Percentiles rank a stretch among this genome's conserved stretches.
phyloP scores from a whole-genome alignment of 306 rosid species.

The Rosa multiflora region DNA sequence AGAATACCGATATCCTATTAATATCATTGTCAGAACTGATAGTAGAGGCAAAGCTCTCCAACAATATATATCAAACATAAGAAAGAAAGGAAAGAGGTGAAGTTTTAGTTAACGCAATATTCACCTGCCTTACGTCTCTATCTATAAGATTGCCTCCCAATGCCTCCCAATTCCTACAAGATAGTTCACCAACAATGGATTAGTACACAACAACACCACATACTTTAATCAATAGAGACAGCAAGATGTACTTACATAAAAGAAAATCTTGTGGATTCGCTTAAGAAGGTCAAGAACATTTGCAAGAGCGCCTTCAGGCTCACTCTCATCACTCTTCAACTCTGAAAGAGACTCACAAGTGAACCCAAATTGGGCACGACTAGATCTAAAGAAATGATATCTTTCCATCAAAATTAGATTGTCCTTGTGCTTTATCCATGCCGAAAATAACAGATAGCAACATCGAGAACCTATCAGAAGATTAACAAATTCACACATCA shows the following conservation, averaged over 20 bases:
- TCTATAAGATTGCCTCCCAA: slow-evolving; percentile 39
- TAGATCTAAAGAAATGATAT: slow-evolving; percentile 83
- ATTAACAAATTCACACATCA: slow-evolving; percentile 20
- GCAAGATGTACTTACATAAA: slow-evolving; percentile 53
- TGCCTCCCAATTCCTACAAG: slow-evolving; percentile 52
- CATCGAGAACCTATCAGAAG: slow-evolving; percentile 7
- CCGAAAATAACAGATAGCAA: slow-evolving; percentile 43
- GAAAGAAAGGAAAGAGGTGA: not conserved
- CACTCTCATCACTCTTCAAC: slow-evolving; percentile 70
- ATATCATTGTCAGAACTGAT: not conserved
- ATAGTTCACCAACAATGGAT: slow-evolving; percentile 27
- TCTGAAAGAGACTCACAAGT: slow-evolving; percentile 71
- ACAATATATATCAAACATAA: not conserved
- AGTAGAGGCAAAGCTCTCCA: not conserved
- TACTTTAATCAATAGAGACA: slow-evolving; percentile 4
- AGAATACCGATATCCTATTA: slow-evolving; percentile 2
- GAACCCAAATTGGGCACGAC: slow-evolving; percentile 77
- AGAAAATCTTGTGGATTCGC: slow-evolving; percentile 58
- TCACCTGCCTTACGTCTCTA: slow-evolving; percentile 88
- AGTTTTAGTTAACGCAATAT: not conserved
- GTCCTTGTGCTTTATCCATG: slow-evolving; percentile 78
- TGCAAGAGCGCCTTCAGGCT: slow-evolving; percentile 72
- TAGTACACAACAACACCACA: slow-evolving; percentile 26
- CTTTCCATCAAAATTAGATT: slow-evolving; percentile 84
- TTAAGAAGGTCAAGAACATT: slow-evolving; percentile 70